Evolutionary conservation across 495 filamentous ascomycete species (phyloP).

Genomic region (Choiromyces venosus): DNA sequence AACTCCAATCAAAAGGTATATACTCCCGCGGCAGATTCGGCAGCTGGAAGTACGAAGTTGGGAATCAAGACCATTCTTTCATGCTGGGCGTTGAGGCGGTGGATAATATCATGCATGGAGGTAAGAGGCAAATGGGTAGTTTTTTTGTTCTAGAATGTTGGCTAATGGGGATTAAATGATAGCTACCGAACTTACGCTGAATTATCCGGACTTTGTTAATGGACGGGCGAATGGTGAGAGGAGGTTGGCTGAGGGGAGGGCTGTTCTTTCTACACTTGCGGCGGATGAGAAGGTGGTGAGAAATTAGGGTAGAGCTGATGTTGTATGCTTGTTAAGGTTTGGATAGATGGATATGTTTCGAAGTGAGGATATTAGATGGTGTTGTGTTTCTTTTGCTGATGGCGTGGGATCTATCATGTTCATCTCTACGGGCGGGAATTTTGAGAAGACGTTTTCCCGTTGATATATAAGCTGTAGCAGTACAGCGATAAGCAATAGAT

Average conservation of each 20-base stretch:
- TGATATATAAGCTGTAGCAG: background rate
- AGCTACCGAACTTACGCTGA: constrained; percentile 89
- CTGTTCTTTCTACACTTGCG: constrained; percentile 13
- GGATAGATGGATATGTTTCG: background rate
- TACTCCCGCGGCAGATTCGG: constrained; percentile 95
- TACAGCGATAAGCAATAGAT: too few relatives aligned
- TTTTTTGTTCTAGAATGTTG: background rate
- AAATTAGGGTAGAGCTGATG: constrained; percentile 10
- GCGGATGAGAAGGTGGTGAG: constrained; percentile 3
- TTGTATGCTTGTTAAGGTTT: background rate
- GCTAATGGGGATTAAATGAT: background rate
- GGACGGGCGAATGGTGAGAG: constrained; percentile 80
- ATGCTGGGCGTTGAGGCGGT: constrained; percentile 98
- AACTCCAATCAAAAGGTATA: constrained; percentile 84
- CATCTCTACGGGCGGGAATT: background rate
- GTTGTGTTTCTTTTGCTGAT: background rate
- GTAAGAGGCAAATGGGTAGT: background rate
- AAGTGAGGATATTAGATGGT: background rate
- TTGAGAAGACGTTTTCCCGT: background rate
- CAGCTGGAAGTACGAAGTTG: constrained; percentile 95
- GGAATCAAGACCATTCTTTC: constrained; percentile 97
- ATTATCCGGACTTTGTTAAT: constrained; percentile 99
- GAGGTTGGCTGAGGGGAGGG: constrained; percentile 65
- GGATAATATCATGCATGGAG: constrained; percentile 87
- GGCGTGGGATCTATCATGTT: background rate